Base-by-base conservation (phyloP, 164 flowering plant species). In the Dillenia suffruticosa region DNA sequence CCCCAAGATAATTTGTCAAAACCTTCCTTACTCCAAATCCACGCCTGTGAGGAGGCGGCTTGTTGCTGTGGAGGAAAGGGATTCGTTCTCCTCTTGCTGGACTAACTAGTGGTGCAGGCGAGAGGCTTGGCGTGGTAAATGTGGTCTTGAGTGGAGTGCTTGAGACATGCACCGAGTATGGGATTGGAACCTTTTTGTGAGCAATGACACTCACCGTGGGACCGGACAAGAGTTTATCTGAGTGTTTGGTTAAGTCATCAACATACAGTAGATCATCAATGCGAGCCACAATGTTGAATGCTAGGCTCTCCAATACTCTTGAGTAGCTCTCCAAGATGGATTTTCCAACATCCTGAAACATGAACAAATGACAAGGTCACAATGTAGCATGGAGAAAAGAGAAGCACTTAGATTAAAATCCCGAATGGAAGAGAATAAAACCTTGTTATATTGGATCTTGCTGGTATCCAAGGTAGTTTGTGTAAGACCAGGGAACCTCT, bases 281-380 rank as follows among this genome's bases (percentile, higher is more conserved):
- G 0, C 97, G 89, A 26, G 99, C 90, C 6, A 85, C 82, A 22
- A 95, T 83, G 53, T 82, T 92, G 54, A 74, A 92, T n/a, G 99
- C 96, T 56, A 95, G 63, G 77, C 99, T 95, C 76, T 95, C 99
- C 78, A 95, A 54, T 22, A 90, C 99, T 72, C 99, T 84, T n/a
- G 99, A 95, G 65, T 95, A 95, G 89, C 97, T 82, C 79, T 95
- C 99, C 48, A 95, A 70, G 65, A 95, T 90, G 49, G 97, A 92
- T 69, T 90, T 88, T 50, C 97, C 99, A 45, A 92, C 83, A 72
- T 95, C 99, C 99, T 92, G 86, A 32, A 77, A 67, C 15, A 26
- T 11, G 19, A 9, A 11, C 50, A 63, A 57, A 49, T 19, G 5
- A 49, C 24, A 51, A 1, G 22, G 17, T 51, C 46, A 9, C 9